Evolutionary conservation across 352 stramenopile genomes (phyloP), one percentile per base, ranked within the genome.

Genomic region (Pythium pyrilobum): DNA sequence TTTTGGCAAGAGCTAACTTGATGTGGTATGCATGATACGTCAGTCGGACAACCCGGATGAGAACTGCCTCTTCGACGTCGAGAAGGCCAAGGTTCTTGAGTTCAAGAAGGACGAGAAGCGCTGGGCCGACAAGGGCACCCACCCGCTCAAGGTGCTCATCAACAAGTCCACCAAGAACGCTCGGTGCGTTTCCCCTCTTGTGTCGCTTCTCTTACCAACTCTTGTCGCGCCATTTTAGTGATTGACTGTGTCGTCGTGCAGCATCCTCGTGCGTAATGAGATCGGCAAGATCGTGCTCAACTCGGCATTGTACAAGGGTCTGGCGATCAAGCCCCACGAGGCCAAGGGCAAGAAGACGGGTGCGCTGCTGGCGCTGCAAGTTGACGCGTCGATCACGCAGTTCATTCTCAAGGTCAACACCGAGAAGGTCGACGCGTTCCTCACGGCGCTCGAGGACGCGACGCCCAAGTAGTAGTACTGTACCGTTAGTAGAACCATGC

Each of bases 271-370:
- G 34, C 81, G 84, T 37, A 92, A 95, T 39, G 64, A 86, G 58
- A 95, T 92, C 45, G 84, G 84, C 58, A 95, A 92, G 74, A 81
- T 95, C 55, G 81, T 95, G 49, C 45, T 95, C 50, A 95, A 95
- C 59, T 67, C 84, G 27, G 65, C 71, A 23, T 51, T 95, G 42
- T 95, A 92, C 72, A 90, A 89, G 51, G 84, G 81, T 25, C 69
- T 95, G 56, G 62, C 41, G 28, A 54, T 92, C 39, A 77, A 71
- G 56, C 56, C 69, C 1, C 73, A 89, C 20, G 76, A 92, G 41
- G 59, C 64, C 42, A 91, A 90, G 62, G 79, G 81, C 52, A 93
- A 92, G 66, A 93, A 87, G 58, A 77, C 63, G 12, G 80, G 79
- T 39, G 78, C 82, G 32, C 66, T 81, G 23, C 52, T 94, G 18